phyloP scores from a whole-genome alignment of 2,329 filamentous ascomycete species.

The Scopulariopsis brevicaulis region DNA sequence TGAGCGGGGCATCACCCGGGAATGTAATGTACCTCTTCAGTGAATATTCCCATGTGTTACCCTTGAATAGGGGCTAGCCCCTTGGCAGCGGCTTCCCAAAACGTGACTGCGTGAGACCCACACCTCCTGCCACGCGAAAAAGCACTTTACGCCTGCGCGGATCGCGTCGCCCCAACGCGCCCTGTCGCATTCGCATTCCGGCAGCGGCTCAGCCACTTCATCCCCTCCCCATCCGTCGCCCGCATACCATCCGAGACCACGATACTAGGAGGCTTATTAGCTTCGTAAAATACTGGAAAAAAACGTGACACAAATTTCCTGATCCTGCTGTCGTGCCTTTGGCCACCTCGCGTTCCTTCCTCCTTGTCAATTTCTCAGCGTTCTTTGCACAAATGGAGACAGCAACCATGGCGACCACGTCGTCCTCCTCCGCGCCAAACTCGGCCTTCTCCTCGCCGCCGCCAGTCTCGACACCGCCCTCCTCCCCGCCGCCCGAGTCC shows the following conservation, averaged over 20 bases:
- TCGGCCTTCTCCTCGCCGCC: conserved; percentile 1
- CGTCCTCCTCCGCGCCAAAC: background rate
- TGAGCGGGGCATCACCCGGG: background rate
- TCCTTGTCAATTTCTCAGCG: background rate
- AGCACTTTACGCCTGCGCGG: background rate
- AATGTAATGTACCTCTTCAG: background rate
- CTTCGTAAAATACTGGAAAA: background rate
- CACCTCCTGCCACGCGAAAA: background rate
- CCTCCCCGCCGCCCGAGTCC: background rate
- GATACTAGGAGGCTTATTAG: background rate
- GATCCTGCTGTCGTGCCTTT: background rate
- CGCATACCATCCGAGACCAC: background rate
- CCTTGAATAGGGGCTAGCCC: background rate
- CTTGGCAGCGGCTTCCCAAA: background rate
- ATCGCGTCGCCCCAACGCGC: background rate
- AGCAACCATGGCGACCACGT: background rate
- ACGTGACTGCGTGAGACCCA: conserved; percentile 3
- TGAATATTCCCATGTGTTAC: background rate
- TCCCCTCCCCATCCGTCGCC: background rate
- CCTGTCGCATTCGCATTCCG: background rate
- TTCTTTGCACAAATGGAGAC: background rate
- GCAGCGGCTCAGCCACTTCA: background rate
- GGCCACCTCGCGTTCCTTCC: background rate
- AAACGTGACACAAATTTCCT: background rate
- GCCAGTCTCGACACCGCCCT: background rate